Percentiles rank a stretch among this genome's conserved stretches.
Conservation (phyloP, 2,329 filamentous ascomycete genomes). For the Rosellinia necatrix region DNA sequence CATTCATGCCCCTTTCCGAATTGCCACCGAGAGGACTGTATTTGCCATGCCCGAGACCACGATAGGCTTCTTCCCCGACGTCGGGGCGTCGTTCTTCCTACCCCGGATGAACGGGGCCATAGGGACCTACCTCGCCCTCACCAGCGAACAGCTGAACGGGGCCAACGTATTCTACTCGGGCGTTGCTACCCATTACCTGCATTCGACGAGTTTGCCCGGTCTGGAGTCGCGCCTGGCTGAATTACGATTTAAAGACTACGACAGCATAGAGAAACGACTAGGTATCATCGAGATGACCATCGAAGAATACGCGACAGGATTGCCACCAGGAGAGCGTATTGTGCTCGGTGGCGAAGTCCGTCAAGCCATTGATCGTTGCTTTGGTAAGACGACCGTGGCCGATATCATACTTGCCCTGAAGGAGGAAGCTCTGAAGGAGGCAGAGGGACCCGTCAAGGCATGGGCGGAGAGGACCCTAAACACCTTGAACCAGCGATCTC, state of each 20-base stretch:
- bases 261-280: constrained; percentile 65
- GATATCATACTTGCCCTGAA: constrained; percentile 73
- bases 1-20: constrained; percentile 92
- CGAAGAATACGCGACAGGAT: constrained; percentile 85
- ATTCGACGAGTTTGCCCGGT: constrained; percentile 82
- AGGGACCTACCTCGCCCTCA: constrained; percentile 92
- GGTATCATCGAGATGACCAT: constrained; percentile 82
- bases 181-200: constrained; percentile 92
- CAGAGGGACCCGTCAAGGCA: constrained; percentile 57
- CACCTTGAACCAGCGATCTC: constrained; percentile 78
- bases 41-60: constrained; percentile 99
- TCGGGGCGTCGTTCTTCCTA: constrained; percentile 95
- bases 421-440: constrained; percentile 47
- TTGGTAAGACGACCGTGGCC: constrained; percentile 67
- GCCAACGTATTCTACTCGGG: constrained; percentile 89
- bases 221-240: constrained; percentile 87
- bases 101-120: constrained; percentile 84
- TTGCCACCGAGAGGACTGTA: constrained; percentile 91
- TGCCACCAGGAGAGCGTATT: constrained; percentile 76
- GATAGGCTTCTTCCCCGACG: constrained; percentile 98
- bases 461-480: constrained; percentile 82
- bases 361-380: constrained; percentile 82
- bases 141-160: constrained; percentile 80
- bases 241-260: constrained; percentile 82
- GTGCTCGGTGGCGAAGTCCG: constrained; percentile 72